A percentile compares a stretch with the other conserved stretches of the same genome.
phyloP scores from a whole-genome alignment of 83 land plant genomes.

The Larix sibirica region DNA sequence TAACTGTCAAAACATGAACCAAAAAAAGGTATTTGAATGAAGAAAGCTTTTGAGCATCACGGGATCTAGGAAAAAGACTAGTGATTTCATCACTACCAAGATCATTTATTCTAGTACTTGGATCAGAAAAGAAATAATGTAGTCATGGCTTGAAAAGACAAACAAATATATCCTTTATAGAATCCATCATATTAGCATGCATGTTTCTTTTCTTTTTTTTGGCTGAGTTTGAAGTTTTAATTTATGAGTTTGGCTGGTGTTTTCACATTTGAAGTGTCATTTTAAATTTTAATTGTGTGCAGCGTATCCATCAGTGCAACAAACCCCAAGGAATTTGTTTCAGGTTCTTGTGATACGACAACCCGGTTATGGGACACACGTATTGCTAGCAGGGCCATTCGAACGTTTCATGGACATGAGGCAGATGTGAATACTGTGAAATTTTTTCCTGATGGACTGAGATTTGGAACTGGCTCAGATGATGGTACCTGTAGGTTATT shows the following conservation, averaged over 20 bases:
- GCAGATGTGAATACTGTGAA: slow-evolving; percentile 92
- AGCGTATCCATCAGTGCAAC: slow-evolving; percentile 83
- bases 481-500: slow-evolving; percentile 91
- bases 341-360: slow-evolving; percentile 97
- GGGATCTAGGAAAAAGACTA: not conserved
- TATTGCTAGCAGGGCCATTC: slow-evolving; percentile 71
- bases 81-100: not conserved
- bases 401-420: slow-evolving; percentile 87
- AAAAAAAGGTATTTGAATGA: not conserved
- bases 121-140: not conserved
- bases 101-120: not conserved
- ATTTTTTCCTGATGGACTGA: slow-evolving; percentile 90
- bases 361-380: slow-evolving; percentile 96
- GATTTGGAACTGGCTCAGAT: slow-evolving; percentile 96
- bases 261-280: not conserved
- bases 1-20: not conserved
- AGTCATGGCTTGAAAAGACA: too few species aligned
- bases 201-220: not conserved
- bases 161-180: too few species aligned
- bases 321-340: slow-evolving; percentile 80
- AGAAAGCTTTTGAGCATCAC: not conserved
- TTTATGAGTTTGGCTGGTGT: not conserved
- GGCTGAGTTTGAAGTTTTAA: not conserved
- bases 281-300: slow-evolving; percentile 28
- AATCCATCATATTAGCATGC: too few species aligned